Conservation (phyloP, 441 rosid species). For the Kokia cookei region DNA sequence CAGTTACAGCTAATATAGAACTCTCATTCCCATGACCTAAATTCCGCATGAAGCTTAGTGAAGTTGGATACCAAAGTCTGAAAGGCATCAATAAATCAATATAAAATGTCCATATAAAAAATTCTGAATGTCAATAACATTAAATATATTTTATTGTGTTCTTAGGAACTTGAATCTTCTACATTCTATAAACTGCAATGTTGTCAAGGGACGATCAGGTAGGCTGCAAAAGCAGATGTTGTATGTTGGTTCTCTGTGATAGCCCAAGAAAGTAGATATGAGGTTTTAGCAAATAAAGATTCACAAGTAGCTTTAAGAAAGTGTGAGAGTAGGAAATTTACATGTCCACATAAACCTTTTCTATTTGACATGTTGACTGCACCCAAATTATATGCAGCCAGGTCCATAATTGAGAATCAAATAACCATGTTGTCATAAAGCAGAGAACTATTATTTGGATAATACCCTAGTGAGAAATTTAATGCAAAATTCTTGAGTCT, state of each 20-base stretch:
- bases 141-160: neutral
- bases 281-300: neutral
- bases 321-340: neutral
- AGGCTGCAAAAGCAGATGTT: neutral
- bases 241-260: neutral
- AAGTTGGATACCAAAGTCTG: conserved; percentile 67
- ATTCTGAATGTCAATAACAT: neutral
- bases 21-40: conserved; percentile 32
- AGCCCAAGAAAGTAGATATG: neutral
- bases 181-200: neutral
- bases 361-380: neutral
- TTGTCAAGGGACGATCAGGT: neutral
- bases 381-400: neutral
- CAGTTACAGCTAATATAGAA: conserved; percentile 47
- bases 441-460: neutral
- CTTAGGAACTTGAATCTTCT: neutral
- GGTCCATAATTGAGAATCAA: neutral
- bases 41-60: conserved; percentile 42
- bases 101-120: conserved; percentile 1
- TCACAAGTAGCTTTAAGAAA: neutral
- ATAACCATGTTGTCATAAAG: neutral
- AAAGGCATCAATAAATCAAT: conserved; percentile 8
- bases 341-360: neutral
- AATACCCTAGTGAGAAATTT: neutral
- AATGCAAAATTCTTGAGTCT: neutral